phyloP scores from a whole-genome alignment of 768 basidiomycete species.

The Podaxis carcinomalis region DNA sequence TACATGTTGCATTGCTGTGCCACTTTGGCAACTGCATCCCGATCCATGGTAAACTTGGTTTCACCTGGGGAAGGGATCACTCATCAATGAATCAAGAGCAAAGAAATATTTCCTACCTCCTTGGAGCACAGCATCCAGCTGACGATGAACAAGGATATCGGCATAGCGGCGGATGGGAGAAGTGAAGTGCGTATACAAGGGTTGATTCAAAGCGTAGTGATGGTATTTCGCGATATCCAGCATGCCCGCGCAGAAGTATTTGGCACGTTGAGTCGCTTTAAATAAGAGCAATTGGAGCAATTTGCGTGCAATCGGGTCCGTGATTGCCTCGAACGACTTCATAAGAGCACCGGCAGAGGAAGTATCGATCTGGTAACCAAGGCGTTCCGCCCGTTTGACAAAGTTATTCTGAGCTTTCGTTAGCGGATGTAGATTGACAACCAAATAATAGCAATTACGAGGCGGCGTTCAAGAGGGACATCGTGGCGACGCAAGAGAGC shows the following conservation, averaged over 20 bases:
- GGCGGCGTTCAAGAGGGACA: slow-evolving; percentile 83
- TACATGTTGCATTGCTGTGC: slow-evolving; percentile 98
- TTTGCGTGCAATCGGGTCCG: slow-evolving; percentile 67
- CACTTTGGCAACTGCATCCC: slow-evolving; percentile 95
- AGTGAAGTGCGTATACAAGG: slow-evolving; percentile 92
- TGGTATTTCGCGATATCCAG: slow-evolving; percentile 97
- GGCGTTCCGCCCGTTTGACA: slow-evolving; percentile 71
- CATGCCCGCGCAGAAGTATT: slow-evolving; percentile 99
- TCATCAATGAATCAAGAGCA: background rate
- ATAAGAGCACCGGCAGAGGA: slow-evolving; percentile 79
- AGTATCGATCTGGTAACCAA: slow-evolving; percentile 80
- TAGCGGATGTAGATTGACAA: slow-evolving; percentile 11
- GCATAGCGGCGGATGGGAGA: slow-evolving; percentile 92
- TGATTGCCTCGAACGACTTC: slow-evolving; percentile 73
- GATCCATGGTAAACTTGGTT: slow-evolving; percentile 93
- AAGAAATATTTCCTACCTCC: slow-evolving; percentile 42
- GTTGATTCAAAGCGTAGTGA: slow-evolving; percentile 87
- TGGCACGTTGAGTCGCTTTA: slow-evolving; percentile 93
- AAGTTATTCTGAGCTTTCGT: slow-evolving; percentile 59
- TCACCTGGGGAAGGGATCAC: slow-evolving; percentile 41
- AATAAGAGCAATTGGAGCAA: slow-evolving; percentile 81
- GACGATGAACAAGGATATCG: slow-evolving; percentile 93
- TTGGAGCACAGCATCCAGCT: slow-evolving; percentile 85
- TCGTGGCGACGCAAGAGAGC: slow-evolving; percentile 96
- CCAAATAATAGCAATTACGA: slow-evolving; percentile 44